Percentiles rank a stretch among this genome's conserved stretches.
These are phyloP conservation scores for Backusella westeae DNA, from an alignment of 192 early-diverging fungal genomes.

Conservation along the genomic window DNA sequence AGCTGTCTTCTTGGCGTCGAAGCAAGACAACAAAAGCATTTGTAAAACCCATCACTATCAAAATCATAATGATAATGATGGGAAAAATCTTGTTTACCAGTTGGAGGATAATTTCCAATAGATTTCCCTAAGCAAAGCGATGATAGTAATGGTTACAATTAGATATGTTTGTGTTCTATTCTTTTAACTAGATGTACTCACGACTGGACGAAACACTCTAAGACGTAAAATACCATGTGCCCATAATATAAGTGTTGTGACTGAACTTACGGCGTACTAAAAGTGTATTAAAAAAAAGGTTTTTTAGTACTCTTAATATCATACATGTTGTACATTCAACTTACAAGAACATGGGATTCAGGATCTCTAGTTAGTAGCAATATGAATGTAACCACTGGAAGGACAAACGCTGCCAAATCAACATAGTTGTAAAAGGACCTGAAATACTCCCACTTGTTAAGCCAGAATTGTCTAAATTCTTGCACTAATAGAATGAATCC, in stretches of 20 bases:
- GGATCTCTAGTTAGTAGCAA: neutral
- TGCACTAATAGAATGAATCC: neutral
- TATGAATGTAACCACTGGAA: neutral
- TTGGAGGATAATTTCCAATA: constrained; percentile 15
- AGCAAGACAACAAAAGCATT: constrained; percentile 8
- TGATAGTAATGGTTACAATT: neutral
- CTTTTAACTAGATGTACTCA: neutral
- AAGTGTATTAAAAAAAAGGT: neutral
- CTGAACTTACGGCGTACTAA: neutral
- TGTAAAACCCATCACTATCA: constrained; percentile 8
- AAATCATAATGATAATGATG: neutral
- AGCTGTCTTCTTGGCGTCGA: neutral
- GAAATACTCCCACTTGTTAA: neutral
- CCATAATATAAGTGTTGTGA: constrained; percentile 10
- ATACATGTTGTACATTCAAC: neutral
- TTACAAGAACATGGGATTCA: neutral
- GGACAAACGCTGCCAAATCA: neutral
- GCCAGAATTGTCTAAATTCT: neutral
- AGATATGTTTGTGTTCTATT: neutral
- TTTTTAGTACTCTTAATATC: neutral
- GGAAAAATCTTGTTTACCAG: neutral
- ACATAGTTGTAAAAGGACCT: neutral
- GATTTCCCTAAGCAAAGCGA: neutral
- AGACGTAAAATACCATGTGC: constrained; percentile 2
- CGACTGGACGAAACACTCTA: neutral